Evolutionary conservation across 2,329 filamentous ascomycete genomes (phyloP), one percentile per base, ranked within the genome.

Genomic region (Ophiocordyceps polyrhachis-furcata): DNA sequence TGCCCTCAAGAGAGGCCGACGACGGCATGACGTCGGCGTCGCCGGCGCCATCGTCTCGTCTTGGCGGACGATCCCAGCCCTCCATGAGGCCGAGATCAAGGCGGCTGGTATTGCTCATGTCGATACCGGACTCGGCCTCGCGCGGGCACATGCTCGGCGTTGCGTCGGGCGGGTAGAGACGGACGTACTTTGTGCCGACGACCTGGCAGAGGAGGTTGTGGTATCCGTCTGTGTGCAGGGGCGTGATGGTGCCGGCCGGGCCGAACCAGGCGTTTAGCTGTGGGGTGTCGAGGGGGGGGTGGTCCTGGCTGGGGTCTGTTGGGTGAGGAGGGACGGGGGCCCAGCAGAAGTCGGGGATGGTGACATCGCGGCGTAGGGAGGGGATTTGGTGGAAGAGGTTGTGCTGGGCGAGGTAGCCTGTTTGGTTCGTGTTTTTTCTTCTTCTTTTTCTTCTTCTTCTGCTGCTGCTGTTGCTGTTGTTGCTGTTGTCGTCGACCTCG

Each of bases 211-310:
- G 73, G 42, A 96, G 75, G 56, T 96, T 96, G 57, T 95, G 85
- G 59, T 95, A 93, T 1, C 83, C 85, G 55, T 96, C 91, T 2
- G 86, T 93, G 60, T 98, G 91, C 1, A 96, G 68, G 1, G 91
- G 91, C 1, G 87, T 94, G 50, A 94, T 88, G 0, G 91, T 96
- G 43, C 78, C 79, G 0, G 78, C 68, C 0, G 91, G 91, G 0
- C 91, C 91, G 50, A 96, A 81, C 91, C 91, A 98, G 8, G 85
- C 87, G 60, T 96, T 93, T 17, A 93, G 69, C 40, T 83, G 66
- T 0, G 85, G 85, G 20, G 75, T 70, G 7, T 67, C 68, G 13
- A 73, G 60, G 35, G 63, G 61, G 2, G 63, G 58, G 45, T 65
- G 61, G 50, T 65, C 50, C 37, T 59, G 54, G 5, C 55, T 47